Conservation (phyloP, 805 yeast genomes). For the Candida nemodendra region DNA sequence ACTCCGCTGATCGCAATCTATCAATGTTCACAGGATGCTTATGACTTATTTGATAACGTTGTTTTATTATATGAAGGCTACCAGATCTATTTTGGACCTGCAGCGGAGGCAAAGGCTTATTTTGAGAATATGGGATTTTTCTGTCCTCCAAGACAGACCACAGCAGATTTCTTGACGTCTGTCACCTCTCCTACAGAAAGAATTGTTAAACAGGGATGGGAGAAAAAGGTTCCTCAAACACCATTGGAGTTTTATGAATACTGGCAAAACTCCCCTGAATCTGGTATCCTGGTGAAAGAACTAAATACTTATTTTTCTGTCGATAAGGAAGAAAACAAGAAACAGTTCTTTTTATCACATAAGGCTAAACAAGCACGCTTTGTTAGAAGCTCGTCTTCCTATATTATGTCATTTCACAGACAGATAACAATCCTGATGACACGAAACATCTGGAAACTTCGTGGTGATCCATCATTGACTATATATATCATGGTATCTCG, state of each 20-base stretch:
- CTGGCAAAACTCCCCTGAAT: slow-evolving; percentile 37
- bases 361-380: slow-evolving; percentile 50
- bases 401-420: slow-evolving; percentile 48
- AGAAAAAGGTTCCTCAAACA: slow-evolving; percentile 36
- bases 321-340: slow-evolving; percentile 1
- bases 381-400: slow-evolving; percentile 49
- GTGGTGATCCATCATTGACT: slow-evolving; percentile 49
- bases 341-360: slow-evolving; percentile 27
- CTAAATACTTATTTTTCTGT: slow-evolving; percentile 32
- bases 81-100: slow-evolving; percentile 37
- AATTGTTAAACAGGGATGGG: slow-evolving; percentile 30
- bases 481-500: slow-evolving; percentile 44
- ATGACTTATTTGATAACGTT: slow-evolving; percentile 39
- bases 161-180: slow-evolving; percentile 43
- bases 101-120: slow-evolving; percentile 32
- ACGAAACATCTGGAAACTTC: slow-evolving; percentile 49
- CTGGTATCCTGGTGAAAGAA: slow-evolving; percentile 29
- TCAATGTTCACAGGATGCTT: slow-evolving; percentile 38
- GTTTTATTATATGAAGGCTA: slow-evolving; percentile 38
- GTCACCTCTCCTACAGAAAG: slow-evolving; percentile 31
- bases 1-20: slow-evolving; percentile 48
- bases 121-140: slow-evolving; percentile 39
- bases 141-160: slow-evolving; percentile 41
- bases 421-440: slow-evolving; percentile 47
- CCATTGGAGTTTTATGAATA: slow-evolving; percentile 38